Percentiles rank a stretch among this genome's conserved stretches.
phyloP scores from a whole-genome alignment of 306 rosid genomes.

The Trifolium repens region DNA sequence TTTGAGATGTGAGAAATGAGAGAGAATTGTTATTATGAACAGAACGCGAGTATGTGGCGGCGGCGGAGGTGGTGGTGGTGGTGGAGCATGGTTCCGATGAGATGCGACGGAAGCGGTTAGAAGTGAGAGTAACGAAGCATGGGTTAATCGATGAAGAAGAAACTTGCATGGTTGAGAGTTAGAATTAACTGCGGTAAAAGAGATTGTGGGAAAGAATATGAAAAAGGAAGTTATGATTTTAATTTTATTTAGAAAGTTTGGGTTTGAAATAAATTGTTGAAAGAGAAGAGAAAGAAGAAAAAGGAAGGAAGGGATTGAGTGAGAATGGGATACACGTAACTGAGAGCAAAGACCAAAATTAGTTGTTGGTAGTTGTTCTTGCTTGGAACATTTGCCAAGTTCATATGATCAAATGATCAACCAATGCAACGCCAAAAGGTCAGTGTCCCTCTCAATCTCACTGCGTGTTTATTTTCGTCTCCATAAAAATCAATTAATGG shows the following conservation, averaged over 20 bases:
- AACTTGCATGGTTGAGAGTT: slow-evolving; percentile 46
- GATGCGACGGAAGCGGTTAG: slow-evolving; percentile 25
- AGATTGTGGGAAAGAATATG: neutral
- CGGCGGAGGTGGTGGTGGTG: neutral
- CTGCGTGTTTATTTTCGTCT: neutral
- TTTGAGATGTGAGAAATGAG: slow-evolving; percentile 43
- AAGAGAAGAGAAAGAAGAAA: neutral
- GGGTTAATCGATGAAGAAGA: slow-evolving; percentile 42
- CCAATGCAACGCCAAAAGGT: slow-evolving; percentile 12
- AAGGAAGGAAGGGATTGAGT: slow-evolving; percentile 51
- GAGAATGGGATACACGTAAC: slow-evolving; percentile 54
- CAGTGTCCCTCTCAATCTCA: neutral
- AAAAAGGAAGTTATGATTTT: neutral
- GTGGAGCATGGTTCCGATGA: slow-evolving; percentile 36
- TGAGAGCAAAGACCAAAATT: slow-evolving; percentile 37
- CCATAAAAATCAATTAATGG: too few relatives aligned
- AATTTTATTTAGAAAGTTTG: too few relatives aligned
- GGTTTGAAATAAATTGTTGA: neutral
- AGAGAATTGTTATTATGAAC: neutral
- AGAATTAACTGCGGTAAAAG: neutral
- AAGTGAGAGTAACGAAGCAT: slow-evolving; percentile 33
- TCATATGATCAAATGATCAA: neutral
- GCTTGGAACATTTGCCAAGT: slow-evolving; percentile 1
- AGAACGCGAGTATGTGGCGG: slow-evolving; percentile 29
- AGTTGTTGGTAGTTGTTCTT: neutral